A percentile compares a stretch with the other conserved stretches of the same genome.
Evolutionary conservation across 148 eudicot genomes (phyloP).

Genomic region (Suaeda aralocaspica): DNA sequence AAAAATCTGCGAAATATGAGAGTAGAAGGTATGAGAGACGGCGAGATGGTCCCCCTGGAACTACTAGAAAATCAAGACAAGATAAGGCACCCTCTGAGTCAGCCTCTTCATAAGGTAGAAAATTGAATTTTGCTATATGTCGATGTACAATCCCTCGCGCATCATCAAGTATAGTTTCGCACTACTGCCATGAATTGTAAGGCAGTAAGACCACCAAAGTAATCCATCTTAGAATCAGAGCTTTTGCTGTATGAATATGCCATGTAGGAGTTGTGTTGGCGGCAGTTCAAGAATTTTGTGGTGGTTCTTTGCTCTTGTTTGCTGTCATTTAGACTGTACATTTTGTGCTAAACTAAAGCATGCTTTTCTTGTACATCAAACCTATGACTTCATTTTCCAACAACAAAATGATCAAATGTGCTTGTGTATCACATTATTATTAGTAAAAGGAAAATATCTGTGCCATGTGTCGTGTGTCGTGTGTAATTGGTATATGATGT

Average conservation of each 20-base stretch:
- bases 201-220: background rate
- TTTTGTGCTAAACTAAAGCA: slow-evolving; percentile 1
- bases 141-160: background rate
- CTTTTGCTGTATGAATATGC: background rate
- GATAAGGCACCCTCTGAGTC: slow-evolving; percentile 56
- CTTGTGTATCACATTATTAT: too few species aligned
- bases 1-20: slow-evolving; percentile 52
- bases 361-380: background rate
- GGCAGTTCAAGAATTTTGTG: slow-evolving; percentile 27
- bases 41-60: slow-evolving; percentile 75
- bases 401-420: too few species aligned
- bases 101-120: slow-evolving; percentile 47
- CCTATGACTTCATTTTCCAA: too few species aligned
- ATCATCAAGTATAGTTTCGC: background rate
- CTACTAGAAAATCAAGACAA: slow-evolving; percentile 51
- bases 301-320: slow-evolving; percentile 20
- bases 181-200: background rate
- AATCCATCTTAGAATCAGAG: slow-evolving; percentile 6
- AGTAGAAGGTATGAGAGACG: slow-evolving; percentile 73
- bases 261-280: slow-evolving; percentile 12
- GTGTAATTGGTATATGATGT: too few species aligned
- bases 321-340: slow-evolving; percentile 14
- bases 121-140: background rate
- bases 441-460: too few species aligned
- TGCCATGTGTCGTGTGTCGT: too few species aligned